Conservation (phyloP, 2,329 filamentous ascomycete species). For the Xylariomycetidae sp. region DNA sequence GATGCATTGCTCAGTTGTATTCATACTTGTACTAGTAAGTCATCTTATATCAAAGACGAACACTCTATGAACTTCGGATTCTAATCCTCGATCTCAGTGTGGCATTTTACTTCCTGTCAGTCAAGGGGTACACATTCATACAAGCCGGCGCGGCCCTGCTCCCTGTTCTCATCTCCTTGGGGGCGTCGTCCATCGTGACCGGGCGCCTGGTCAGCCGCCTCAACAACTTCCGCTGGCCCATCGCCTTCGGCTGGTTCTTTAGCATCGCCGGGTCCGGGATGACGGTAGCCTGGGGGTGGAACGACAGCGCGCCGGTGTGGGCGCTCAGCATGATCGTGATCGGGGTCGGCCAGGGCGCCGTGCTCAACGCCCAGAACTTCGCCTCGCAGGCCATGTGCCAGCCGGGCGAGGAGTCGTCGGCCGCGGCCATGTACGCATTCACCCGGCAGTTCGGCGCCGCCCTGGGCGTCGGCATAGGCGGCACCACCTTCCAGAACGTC, state of each 20-base stretch:
- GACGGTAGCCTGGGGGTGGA: slow-evolving; percentile 9
- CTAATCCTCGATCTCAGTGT: too few species aligned
- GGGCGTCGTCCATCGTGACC: slow-evolving; percentile 11
- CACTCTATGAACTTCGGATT: too few species aligned
- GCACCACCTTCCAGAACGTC: slow-evolving; percentile 14
- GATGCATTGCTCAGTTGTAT: too few species aligned
- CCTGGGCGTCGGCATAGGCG: slow-evolving; percentile 13
- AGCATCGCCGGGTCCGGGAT: slow-evolving; percentile 6
- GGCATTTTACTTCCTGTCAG: slow-evolving; percentile 16
- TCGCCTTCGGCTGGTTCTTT: slow-evolving; percentile 15
- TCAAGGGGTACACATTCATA: slow-evolving; percentile 11
- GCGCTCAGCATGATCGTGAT: slow-evolving; percentile 6
- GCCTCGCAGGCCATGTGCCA: slow-evolving; percentile 14
- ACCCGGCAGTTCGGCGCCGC: slow-evolving; percentile 12
- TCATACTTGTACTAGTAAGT: too few species aligned
- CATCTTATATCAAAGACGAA: too few species aligned
- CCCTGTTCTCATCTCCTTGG: slow-evolving; percentile 11
- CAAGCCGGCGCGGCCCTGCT: slow-evolving; percentile 14
- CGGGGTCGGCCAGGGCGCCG: slow-evolving; percentile 13
- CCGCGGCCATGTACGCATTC: slow-evolving; percentile 7
- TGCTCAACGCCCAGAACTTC: slow-evolving; percentile 14
- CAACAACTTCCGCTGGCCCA: slow-evolving; percentile 11
- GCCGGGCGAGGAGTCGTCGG: slow-evolving; percentile 10
- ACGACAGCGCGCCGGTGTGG: slow-evolving; percentile 6
- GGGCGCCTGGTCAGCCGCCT: slow-evolving; percentile 10